Evolutionary conservation across 331 rosid genomes (phyloP).

Genomic region (Malus hybrid): DNA sequence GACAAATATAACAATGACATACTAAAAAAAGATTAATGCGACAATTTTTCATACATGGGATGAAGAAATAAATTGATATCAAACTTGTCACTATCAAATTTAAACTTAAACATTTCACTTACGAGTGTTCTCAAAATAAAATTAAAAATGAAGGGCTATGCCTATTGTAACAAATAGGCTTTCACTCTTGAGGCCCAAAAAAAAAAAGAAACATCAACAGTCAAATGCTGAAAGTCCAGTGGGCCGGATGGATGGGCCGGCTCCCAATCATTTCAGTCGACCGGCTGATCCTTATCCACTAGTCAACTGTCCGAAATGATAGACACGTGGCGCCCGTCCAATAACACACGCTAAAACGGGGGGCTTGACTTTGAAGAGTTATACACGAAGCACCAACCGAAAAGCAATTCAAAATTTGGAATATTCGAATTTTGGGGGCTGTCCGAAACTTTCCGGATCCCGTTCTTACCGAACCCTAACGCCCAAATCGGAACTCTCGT

Average conservation of each 20-base stretch:
- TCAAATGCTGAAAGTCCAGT: not conserved
- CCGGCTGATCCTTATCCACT: not conserved
- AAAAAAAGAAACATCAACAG: not conserved
- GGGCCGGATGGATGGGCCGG: not conserved
- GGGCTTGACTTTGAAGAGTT: not conserved
- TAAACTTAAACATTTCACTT: too few relatives aligned
- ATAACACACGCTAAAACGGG: not conserved
- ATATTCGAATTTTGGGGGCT: constrained; percentile 33
- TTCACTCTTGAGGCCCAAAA: not conserved
- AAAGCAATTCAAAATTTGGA: constrained; percentile 1
- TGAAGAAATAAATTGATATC: too few relatives aligned
- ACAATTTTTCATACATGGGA: too few relatives aligned
- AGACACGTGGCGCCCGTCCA: not conserved
- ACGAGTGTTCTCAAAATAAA: too few relatives aligned
- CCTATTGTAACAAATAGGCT: too few relatives aligned
- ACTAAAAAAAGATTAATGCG: too few relatives aligned
- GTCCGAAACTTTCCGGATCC: constrained; percentile 8
- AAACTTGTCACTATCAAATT: too few relatives aligned
- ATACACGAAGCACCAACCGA: not conserved
- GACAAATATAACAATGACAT: too few relatives aligned
- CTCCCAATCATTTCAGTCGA: not conserved
- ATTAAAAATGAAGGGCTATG: too few relatives aligned
- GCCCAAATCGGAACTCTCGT: not conserved
- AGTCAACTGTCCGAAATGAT: not conserved
- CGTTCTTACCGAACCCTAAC: not conserved